These are phyloP conservation scores for Daldinia loculata DNA, from an alignment of 495 filamentous ascomycete genomes.

Conservation along the genomic window DNA sequence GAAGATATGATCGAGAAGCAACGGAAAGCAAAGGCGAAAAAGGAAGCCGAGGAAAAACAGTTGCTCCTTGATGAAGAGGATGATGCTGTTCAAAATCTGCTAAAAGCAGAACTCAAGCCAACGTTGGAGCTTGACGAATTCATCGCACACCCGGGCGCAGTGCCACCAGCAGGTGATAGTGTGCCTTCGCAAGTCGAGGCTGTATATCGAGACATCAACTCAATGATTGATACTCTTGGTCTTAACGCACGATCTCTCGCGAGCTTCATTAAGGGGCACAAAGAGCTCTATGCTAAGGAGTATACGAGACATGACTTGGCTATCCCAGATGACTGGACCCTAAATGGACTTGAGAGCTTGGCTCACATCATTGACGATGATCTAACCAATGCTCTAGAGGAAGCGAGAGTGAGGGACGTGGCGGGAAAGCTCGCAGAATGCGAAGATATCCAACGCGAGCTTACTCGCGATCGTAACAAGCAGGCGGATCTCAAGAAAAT, in stretches of 20 bases:
- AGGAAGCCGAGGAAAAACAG: constrained; percentile 57
- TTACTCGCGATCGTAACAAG: constrained; percentile 72
- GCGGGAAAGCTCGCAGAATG: constrained; percentile 69
- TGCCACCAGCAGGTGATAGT: constrained; percentile 65
- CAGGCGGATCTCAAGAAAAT: constrained; percentile 77
- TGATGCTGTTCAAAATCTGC: constrained; percentile 60
- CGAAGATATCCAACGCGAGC: constrained; percentile 68
- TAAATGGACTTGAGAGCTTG: constrained; percentile 75
- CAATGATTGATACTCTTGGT: constrained; percentile 92
- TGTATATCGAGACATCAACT: constrained; percentile 91
- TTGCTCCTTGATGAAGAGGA: constrained; percentile 65
- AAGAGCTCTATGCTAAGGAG: constrained; percentile 56
- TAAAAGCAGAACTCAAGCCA: constrained; percentile 57
- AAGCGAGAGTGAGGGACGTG: constrained; percentile 70
- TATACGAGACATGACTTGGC: constrained; percentile 68
- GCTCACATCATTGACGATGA: constrained; percentile 62
- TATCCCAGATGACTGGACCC: constrained; percentile 69
- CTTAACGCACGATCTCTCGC: constrained; percentile 81
- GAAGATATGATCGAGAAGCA: constrained; percentile 51
- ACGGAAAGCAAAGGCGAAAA: constrained; percentile 55
- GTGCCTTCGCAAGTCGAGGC: constrained; percentile 82
- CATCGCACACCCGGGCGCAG: constrained; percentile 74
- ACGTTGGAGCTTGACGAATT: constrained; percentile 66
- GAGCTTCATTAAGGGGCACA: constrained; percentile 74
- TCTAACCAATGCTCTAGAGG: constrained; percentile 66